phyloP scores from a whole-genome alignment of 441 rosid species.

The Omphalea diandra region DNA sequence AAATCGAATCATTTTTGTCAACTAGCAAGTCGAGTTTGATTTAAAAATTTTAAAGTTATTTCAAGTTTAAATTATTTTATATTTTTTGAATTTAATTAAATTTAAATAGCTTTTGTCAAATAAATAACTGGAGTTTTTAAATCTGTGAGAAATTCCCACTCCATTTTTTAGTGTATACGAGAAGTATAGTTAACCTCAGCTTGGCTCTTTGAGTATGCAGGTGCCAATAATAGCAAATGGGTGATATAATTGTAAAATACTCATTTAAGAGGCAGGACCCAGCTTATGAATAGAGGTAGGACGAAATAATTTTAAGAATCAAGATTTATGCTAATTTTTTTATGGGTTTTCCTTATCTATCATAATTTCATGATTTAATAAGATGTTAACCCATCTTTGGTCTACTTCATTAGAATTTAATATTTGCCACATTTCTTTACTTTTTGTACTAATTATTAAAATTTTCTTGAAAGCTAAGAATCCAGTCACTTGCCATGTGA shows the following conservation, averaged over 20 bases:
- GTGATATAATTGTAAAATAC: background rate
- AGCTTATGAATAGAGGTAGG: background rate
- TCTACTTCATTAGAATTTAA: conserved; percentile 3
- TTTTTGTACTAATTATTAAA: conserved; percentile 15
- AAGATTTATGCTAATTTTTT: background rate
- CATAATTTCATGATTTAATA: conserved; percentile 1
- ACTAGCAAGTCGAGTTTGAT: no score
- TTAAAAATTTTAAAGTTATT: no score
- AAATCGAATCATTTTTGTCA: no score
- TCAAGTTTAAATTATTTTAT: no score
- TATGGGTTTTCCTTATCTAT: background rate
- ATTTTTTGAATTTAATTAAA: no score
- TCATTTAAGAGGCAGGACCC: conserved; percentile 1
- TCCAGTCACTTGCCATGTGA: conserved; percentile 37
- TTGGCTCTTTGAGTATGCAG: no score
- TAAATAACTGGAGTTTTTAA: no score
- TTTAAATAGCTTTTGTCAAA: no score
- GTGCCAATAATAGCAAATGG: conserved; percentile 2
- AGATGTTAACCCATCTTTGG: conserved; percentile 3
- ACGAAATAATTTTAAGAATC: background rate
- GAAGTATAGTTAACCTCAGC: no score
- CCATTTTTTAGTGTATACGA: no score
- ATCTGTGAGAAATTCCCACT: no score
- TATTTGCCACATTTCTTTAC: conserved; percentile 9
- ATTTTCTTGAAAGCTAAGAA: conserved; percentile 43